phyloP scores from a whole-genome alignment of 768 basidiomycete species.

The Punctularia strigosozonata region DNA sequence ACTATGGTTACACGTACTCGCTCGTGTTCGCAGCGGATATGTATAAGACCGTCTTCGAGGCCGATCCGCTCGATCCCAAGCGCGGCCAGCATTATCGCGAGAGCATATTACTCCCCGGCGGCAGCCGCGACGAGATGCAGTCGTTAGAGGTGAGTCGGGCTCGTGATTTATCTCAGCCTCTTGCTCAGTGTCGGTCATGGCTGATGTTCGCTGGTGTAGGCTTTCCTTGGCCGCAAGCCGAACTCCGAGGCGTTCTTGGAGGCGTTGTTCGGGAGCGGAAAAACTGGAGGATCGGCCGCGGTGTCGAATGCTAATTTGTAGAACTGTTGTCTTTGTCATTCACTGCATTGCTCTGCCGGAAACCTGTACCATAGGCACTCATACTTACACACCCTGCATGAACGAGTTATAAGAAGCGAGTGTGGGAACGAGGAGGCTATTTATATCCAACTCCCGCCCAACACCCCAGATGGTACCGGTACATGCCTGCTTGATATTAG shows the following conservation, averaged over 20 bases:
- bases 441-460: too few relatives aligned
- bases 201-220: conserved; percentile 23
- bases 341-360: too few relatives aligned
- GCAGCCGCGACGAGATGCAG: conserved; percentile 69
- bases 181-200: neutral
- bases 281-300: too few relatives aligned
- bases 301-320: too few relatives aligned
- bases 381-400: too few relatives aligned
- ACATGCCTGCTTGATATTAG: too few relatives aligned
- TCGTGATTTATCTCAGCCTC: neutral
- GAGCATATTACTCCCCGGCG: conserved; percentile 64
- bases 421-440: too few relatives aligned
- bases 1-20: conserved; percentile 71
- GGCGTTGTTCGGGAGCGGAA: conserved; percentile 48
- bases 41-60: conserved; percentile 69
- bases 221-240: conserved; percentile 68
- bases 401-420: too few relatives aligned
- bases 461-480: too few relatives aligned
- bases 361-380: too few relatives aligned
- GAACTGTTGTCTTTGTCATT: too few relatives aligned
- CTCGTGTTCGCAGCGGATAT: conserved; percentile 50
- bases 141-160: conserved; percentile 48
- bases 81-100: conserved; percentile 62
- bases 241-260: conserved; percentile 67
- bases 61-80: conserved; percentile 58